A percentile compares a stretch with the other conserved stretches of the same genome.
Conservation (phyloP, 1,284 basidiomycete genomes). For the Puccinia novopanici region DNA sequence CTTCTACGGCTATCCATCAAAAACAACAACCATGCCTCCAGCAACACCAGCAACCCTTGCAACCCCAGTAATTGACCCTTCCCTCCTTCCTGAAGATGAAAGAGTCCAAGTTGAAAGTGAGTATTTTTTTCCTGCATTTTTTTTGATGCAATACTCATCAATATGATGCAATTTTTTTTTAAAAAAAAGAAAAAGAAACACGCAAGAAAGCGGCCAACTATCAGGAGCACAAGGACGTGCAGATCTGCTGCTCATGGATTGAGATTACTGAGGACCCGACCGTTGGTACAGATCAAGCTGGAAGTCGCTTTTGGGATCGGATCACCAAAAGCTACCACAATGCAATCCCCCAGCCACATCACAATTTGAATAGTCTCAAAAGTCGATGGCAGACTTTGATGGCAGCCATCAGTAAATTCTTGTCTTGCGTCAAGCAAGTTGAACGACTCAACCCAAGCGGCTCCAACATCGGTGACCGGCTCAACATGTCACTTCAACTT, state of each 20-base stretch:
- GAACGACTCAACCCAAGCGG: neutral
- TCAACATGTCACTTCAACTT: neutral
- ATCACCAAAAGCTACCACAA: neutral
- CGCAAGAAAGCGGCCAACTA: too few relatives aligned
- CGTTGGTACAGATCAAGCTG: neutral
- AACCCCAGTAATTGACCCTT: too few relatives aligned
- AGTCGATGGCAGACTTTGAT: slow-evolving; percentile 10
- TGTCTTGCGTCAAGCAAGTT: slow-evolving; percentile 4
- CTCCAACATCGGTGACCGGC: neutral
- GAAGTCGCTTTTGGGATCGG: neutral
- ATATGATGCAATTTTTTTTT: too few relatives aligned
- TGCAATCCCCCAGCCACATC: neutral
- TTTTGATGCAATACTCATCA: too few relatives aligned
- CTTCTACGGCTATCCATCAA: too few relatives aligned
- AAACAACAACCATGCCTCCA: too few relatives aligned
- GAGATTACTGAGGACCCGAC: slow-evolving; percentile 6
- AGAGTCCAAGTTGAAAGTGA: too few relatives aligned
- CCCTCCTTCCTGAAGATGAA: too few relatives aligned
- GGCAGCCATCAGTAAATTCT: neutral
- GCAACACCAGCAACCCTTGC: too few relatives aligned
- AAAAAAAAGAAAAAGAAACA: too few relatives aligned
- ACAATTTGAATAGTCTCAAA: neutral
- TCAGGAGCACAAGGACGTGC: neutral
- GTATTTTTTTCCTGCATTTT: too few relatives aligned
- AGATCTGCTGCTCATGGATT: slow-evolving; percentile 17